A percentile compares a stretch with the other conserved stretches of the same genome.
phyloP scores from a whole-genome alignment of 257 asterid species.

The Solanum stenotomum region DNA sequence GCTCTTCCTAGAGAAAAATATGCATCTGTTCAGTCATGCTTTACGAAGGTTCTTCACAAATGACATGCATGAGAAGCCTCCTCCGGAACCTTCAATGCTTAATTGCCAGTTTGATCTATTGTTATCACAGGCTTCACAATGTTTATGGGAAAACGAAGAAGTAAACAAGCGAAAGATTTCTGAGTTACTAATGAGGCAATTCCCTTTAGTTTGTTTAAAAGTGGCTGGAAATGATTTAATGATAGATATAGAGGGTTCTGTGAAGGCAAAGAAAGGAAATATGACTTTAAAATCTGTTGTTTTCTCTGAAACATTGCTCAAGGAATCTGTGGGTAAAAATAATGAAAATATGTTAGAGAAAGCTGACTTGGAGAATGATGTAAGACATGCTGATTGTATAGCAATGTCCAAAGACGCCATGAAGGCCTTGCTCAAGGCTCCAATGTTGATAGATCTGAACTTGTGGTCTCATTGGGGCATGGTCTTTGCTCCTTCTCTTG shows the following conservation, averaged over 20 bases:
- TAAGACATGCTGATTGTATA: slow-evolving; percentile 16
- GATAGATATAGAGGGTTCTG: slow-evolving; percentile 17
- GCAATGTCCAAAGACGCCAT: slow-evolving; percentile 67
- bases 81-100: slow-evolving; percentile 56
- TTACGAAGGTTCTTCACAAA: slow-evolving; percentile 38
- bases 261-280: slow-evolving; percentile 27
- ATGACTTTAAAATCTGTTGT: slow-evolving; percentile 34
- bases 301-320: slow-evolving; percentile 66
- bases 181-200: slow-evolving; percentile 62
- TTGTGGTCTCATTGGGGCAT: slow-evolving; percentile 87
- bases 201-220: slow-evolving; percentile 68
- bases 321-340: slow-evolving; percentile 13
- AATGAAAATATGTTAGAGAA: slow-evolving; percentile 21
- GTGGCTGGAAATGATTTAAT: slow-evolving; percentile 23
- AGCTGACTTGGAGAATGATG: slow-evolving; percentile 13
- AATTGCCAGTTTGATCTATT: slow-evolving; percentile 58
- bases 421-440: slow-evolving; percentile 59
- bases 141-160: slow-evolving; percentile 31
- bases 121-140: slow-evolving; percentile 56
- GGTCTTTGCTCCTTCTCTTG: slow-evolving; percentile 77
- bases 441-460: slow-evolving; percentile 70
- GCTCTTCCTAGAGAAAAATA: slow-evolving; percentile 58
- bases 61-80: slow-evolving; percentile 26
- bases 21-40: slow-evolving; percentile 38
- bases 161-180: slow-evolving; percentile 30